phyloP scores from a whole-genome alignment of 164 flowering plant genomes.

The Akebia trifoliata region DNA sequence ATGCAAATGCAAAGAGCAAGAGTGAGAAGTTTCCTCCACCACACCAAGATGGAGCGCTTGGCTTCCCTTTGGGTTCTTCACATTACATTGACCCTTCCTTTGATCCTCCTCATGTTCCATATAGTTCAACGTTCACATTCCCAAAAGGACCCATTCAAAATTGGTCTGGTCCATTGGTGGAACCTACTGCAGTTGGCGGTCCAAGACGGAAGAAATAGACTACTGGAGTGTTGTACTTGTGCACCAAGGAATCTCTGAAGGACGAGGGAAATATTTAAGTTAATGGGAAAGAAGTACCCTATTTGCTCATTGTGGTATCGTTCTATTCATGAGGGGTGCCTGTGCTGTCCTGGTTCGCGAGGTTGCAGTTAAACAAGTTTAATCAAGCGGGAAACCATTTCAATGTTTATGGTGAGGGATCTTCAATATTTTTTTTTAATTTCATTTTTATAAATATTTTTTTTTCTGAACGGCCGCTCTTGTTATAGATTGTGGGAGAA shows the following conservation, averaged over 20 bases:
- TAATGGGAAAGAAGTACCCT: conserved; percentile 24
- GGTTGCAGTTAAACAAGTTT: too few species aligned
- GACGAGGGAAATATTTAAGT: conserved; percentile 26
- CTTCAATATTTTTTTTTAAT: too few species aligned
- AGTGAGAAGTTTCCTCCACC: conserved; percentile 99
- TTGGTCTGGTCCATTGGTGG: conserved; percentile 89
- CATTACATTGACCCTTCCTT: conserved; percentile 61
- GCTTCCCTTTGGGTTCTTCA: conserved; percentile 68
- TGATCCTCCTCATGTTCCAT: conserved; percentile 78
- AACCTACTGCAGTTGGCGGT: conserved; percentile 41
- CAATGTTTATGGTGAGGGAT: too few species aligned
- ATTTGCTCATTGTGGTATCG: too few species aligned
- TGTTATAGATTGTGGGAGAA: too few species aligned
- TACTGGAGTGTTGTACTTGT: conserved; percentile 28
- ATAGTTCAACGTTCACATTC: conserved; percentile 57
- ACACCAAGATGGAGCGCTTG: conserved; percentile 91
- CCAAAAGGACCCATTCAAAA: conserved; percentile 70
- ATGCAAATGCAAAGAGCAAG: conserved; percentile 96
- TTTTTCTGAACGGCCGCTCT: too few species aligned
- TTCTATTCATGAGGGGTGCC: too few species aligned
- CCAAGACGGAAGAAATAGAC: conserved; percentile 54
- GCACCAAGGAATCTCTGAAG: conserved; percentile 22
- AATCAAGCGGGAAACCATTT: too few species aligned
- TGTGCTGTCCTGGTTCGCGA: too few species aligned
- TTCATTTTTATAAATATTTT: too few species aligned